Conservation (phyloP, 192 early-diverging fungal genomes). For the Coemansia sp. region DNA sequence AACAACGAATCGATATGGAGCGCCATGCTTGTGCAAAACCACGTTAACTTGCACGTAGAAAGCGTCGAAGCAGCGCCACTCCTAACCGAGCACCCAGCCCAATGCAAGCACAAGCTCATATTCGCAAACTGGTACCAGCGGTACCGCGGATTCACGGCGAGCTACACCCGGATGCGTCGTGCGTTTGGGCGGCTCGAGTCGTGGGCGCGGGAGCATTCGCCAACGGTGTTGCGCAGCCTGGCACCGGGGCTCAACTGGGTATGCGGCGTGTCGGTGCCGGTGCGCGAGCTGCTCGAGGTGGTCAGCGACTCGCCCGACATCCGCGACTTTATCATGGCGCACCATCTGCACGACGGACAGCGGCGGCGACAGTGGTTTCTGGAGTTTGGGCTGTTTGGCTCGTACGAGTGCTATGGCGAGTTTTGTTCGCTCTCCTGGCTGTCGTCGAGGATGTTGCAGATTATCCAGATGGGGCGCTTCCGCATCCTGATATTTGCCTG, state of each 20-base stretch:
- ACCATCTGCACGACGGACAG: slow-evolving; percentile 49
- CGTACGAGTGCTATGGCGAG: slow-evolving; percentile 45
- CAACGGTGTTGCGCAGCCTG: slow-evolving; percentile 22
- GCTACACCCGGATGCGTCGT: slow-evolving; percentile 41
- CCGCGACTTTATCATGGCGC: slow-evolving; percentile 42
- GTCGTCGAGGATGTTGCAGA: slow-evolving; percentile 43
- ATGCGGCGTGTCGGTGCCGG: slow-evolving; percentile 26
- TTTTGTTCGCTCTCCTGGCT: slow-evolving; percentile 42
- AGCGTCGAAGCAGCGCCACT: neutral
- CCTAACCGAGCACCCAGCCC: neutral
- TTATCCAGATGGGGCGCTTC: slow-evolving; percentile 24
- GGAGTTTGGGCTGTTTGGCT: slow-evolving; percentile 31
- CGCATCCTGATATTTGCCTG: slow-evolving; percentile 37
- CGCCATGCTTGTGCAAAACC: slow-evolving; percentile 7
- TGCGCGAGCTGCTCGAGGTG: slow-evolving; percentile 39
- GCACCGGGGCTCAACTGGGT: slow-evolving; percentile 40
- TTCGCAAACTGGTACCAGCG: slow-evolving; percentile 24
- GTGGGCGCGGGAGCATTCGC: slow-evolving; percentile 22
- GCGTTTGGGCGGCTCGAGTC: slow-evolving; percentile 16
- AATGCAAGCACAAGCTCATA: slow-evolving; percentile 17
- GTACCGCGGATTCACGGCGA: slow-evolving; percentile 31
- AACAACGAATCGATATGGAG: slow-evolving; percentile 29
- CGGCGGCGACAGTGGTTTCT: slow-evolving; percentile 22
- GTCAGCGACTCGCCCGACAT: slow-evolving; percentile 31
- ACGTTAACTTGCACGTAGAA: slow-evolving; percentile 8